phyloP scores from a whole-genome alignment of 1,139 yeast species.

The Maudiozyma humilis region DNA sequence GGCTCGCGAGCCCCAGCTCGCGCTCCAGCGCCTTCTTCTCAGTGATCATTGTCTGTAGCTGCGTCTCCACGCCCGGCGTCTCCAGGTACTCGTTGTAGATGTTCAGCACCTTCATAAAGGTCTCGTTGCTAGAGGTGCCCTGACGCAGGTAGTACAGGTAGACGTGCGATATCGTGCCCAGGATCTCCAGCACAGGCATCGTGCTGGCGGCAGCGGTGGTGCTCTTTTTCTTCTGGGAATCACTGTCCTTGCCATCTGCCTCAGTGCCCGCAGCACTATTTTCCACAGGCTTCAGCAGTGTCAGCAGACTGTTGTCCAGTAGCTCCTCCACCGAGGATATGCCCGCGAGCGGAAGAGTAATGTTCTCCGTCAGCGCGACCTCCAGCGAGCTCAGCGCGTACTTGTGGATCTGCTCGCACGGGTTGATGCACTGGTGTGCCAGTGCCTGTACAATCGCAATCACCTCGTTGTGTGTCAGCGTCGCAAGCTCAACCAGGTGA shows the following conservation, averaged over 20 bases:
- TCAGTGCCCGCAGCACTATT: background rate
- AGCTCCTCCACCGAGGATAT: slow-evolving; percentile 41
- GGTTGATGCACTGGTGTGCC: slow-evolving; percentile 83
- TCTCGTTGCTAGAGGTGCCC: slow-evolving; percentile 36
- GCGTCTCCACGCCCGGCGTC: slow-evolving; percentile 35
- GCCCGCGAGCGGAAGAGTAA: slow-evolving; percentile 28
- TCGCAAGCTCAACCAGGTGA: slow-evolving; percentile 34
- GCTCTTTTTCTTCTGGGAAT: background rate
- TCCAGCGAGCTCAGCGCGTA: slow-evolving; percentile 55
- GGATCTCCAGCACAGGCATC: slow-evolving; percentile 39
- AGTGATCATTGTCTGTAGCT: slow-evolving; percentile 34
- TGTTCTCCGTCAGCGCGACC: slow-evolving; percentile 35
- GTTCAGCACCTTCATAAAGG: slow-evolving; percentile 42
- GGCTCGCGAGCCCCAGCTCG: slow-evolving; percentile 1
- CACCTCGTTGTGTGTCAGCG: slow-evolving; percentile 28
- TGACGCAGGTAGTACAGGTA: slow-evolving; percentile 51
- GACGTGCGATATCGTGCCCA: slow-evolving; percentile 61
- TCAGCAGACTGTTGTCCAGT: slow-evolving; percentile 67
- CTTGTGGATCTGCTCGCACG: slow-evolving; percentile 67
- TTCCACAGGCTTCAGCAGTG: slow-evolving; percentile 42
- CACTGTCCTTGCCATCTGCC: background rate
- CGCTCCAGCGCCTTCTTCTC: slow-evolving; percentile 31
- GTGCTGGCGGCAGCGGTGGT: background rate
- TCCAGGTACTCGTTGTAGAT: slow-evolving; percentile 42
- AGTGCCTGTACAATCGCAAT: slow-evolving; percentile 68